Conservation (phyloP, 2,329 filamentous ascomycete genomes). For the Scortechinia acanthostroma region DNA sequence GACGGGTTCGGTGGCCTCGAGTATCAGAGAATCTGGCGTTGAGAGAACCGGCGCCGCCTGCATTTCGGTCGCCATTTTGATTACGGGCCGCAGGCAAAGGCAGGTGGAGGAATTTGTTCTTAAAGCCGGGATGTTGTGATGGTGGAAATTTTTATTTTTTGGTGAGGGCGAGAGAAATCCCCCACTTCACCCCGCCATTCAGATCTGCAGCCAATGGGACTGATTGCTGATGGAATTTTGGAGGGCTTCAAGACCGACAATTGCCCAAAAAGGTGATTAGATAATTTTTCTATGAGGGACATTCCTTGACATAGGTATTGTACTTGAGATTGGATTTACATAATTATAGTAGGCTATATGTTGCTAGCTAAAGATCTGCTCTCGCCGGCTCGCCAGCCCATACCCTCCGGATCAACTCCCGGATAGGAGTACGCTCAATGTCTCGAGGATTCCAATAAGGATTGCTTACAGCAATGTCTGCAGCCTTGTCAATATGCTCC, state of each 20-base stretch:
- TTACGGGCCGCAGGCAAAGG: too few species aligned
- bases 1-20: not conserved
- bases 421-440: slow-evolving; percentile 39
- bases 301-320: too few species aligned
- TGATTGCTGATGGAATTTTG: too few species aligned
- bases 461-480: slow-evolving; percentile 47
- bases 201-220: not conserved
- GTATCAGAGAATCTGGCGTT: not conserved
- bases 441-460: slow-evolving; percentile 51
- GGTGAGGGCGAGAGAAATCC: too few species aligned
- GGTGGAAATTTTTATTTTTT: not conserved
- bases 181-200: not conserved
- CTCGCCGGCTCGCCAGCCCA: slow-evolving; percentile 50
- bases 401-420: slow-evolving; percentile 48
- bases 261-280: too few species aligned
- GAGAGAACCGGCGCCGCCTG: not conserved
- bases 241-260: too few species aligned
- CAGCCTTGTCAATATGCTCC: slow-evolving; percentile 49
- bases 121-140: not conserved
- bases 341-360: too few species aligned
- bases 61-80: not conserved
- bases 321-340: too few species aligned
- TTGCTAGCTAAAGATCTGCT: slow-evolving; percentile 30
- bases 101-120: not conserved
- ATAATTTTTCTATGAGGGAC: too few species aligned